phyloP scores from a whole-genome alignment of 352 stramenopile species.

The Phytophthora europaea region DNA sequence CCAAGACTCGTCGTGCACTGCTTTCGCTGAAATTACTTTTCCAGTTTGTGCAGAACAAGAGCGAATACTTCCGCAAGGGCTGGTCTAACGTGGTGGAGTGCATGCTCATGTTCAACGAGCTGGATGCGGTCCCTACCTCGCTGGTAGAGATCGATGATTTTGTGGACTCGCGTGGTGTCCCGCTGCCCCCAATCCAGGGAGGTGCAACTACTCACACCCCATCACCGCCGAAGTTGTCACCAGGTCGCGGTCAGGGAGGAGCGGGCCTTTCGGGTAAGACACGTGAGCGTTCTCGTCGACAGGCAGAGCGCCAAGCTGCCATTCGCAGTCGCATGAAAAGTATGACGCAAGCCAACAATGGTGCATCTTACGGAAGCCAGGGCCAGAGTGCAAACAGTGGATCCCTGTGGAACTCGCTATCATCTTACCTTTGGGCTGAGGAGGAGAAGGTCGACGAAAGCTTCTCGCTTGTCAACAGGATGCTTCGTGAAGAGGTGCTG shows the following conservation, averaged over 20 bases:
- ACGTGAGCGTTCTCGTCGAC: conserved; percentile 76
- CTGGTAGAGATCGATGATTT: conserved; percentile 93
- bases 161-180: conserved; percentile 84
- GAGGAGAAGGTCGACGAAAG: conserved; percentile 84
- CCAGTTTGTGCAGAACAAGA: conserved; percentile 86
- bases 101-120: conserved; percentile 90
- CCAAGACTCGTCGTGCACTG: conserved; percentile 81
- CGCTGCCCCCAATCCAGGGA: conserved; percentile 79
- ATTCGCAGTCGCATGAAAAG: conserved; percentile 87
- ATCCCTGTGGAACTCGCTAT: conserved; percentile 87
- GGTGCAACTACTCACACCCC: conserved; percentile 27
- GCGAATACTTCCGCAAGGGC: conserved; percentile 80
- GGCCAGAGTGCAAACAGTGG: conserved; percentile 49
- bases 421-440: conserved; percentile 86
- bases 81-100: conserved; percentile 88
- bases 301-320: conserved; percentile 83
- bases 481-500: conserved; percentile 79
- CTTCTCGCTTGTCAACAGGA: conserved; percentile 84
- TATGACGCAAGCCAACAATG: conserved; percentile 69
- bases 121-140: conserved; percentile 85
- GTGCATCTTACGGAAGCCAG: conserved; percentile 53
- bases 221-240: conserved; percentile 44
- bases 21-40: conserved; percentile 86
- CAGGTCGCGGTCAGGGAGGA: conserved; percentile 43
- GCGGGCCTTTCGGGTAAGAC: conserved; percentile 83